Conservation (phyloP, 805 yeast genomes). For the Pichia californica region DNA sequence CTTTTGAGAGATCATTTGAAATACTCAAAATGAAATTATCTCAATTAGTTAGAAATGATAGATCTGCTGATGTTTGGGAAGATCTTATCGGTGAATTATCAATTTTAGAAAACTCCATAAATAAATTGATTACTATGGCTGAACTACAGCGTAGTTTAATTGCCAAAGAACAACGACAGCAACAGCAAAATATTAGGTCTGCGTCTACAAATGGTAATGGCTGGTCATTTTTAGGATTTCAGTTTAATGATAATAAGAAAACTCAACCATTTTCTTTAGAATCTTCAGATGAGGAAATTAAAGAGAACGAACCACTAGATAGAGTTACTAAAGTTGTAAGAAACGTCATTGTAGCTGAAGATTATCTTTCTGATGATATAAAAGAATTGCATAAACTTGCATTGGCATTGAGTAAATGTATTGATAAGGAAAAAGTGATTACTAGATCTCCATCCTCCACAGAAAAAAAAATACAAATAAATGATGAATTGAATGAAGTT, state of each 20-base stretch:
- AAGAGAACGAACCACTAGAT: constrained; percentile 1
- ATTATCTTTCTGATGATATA: constrained; percentile 13
- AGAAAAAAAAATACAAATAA: too few relatives aligned
- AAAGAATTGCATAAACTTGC: constrained; percentile 12
- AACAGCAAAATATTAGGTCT: not conserved
- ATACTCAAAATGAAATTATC: constrained; percentile 9
- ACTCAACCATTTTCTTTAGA: too few relatives aligned
- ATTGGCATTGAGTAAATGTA: constrained; percentile 2
- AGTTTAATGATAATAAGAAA: not conserved
- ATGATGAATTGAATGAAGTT: too few relatives aligned
- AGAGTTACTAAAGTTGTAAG: constrained; percentile 13
- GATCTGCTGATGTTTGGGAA: constrained; percentile 16
- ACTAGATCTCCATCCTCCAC: not conserved
- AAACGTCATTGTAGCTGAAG: constrained; percentile 11
- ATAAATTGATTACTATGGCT: constrained; percentile 5
- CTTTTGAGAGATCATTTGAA: constrained; percentile 13
- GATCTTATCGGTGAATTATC: constrained; percentile 15
- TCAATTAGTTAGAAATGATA: constrained; percentile 12
- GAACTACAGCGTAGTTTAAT: constrained; percentile 4
- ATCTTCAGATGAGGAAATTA: too few relatives aligned
- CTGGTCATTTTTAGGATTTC: constrained; percentile 6
- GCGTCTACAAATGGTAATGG: not conserved
- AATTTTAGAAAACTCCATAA: constrained; percentile 9
- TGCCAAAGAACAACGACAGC: not conserved
- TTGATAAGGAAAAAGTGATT: constrained; percentile 2